Conservation (phyloP, 2,329 filamentous ascomycete genomes). For the Escovopsis sp. region DNA sequence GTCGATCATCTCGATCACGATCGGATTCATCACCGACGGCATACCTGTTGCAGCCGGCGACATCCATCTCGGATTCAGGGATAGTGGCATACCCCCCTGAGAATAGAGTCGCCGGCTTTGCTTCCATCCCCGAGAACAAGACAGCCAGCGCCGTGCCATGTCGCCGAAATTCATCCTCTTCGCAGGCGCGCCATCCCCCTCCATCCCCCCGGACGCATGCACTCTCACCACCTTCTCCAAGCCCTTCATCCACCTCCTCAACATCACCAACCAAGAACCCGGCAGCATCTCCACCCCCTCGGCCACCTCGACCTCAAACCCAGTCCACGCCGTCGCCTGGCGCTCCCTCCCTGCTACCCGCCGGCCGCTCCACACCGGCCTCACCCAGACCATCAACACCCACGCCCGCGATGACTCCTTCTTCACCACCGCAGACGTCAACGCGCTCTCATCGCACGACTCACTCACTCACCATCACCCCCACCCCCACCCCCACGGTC, state of each 20-base stretch:
- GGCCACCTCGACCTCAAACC: no score
- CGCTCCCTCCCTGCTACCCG: slow-evolving; percentile 35
- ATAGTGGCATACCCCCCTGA: no score
- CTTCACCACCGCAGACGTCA: slow-evolving; percentile 29
- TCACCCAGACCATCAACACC: slow-evolving; percentile 32
- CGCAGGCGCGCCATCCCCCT: slow-evolving; percentile 19
- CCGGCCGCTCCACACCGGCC: slow-evolving; percentile 33
- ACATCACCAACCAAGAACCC: neutral
- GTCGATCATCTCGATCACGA: no score
- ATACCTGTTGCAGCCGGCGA: no score
- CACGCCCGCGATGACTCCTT: slow-evolving; percentile 15
- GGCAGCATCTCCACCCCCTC: slow-evolving; percentile 8
- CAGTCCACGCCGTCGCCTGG: slow-evolving; percentile 24
- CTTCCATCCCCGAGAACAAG: no score
- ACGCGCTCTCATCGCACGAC: no score
- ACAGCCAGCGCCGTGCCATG: no score
- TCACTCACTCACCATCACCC: no score
- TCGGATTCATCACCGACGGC: no score
- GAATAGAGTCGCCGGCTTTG: no score
- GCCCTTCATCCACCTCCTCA: slow-evolving; percentile 14
- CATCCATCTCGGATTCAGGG: no score
- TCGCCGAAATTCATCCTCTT: slow-evolving; percentile 23
- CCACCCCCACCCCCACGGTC: no score
- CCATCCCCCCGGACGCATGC: slow-evolving; percentile 16
- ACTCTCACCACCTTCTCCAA: slow-evolving; percentile 15